Conservation (phyloP, 2,329 filamentous ascomycete genomes). For the Zelopaecilomyces penicillatus region DNA sequence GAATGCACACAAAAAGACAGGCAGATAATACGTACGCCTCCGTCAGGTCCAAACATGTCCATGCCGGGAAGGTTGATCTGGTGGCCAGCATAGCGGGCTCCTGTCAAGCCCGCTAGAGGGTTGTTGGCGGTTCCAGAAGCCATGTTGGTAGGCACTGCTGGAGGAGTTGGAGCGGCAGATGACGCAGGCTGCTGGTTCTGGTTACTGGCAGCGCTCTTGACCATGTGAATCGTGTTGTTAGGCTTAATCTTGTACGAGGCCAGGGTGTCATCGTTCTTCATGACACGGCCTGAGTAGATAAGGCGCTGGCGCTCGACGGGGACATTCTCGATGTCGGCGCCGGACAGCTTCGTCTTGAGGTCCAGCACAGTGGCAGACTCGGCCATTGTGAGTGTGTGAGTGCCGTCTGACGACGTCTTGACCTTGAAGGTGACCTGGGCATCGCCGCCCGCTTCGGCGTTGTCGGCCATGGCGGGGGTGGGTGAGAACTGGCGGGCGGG, state of each 20-base stretch:
- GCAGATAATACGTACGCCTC: conserved; percentile 59
- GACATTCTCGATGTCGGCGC: conserved; percentile 74
- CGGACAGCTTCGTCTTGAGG: conserved; percentile 81
- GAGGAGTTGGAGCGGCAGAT: conserved; percentile 32
- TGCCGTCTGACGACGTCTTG: conserved; percentile 88
- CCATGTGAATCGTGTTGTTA: conserved; percentile 90
- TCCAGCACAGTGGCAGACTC: conserved; percentile 70
- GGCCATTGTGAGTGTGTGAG: conserved; percentile 73
- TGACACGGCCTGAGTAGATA: conserved; percentile 93
- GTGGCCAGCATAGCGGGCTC: conserved; percentile 87
- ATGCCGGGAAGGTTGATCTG: conserved; percentile 72
- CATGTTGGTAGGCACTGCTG: conserved; percentile 61
- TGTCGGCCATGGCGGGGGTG: conserved; percentile 52
- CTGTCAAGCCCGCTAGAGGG: conserved; percentile 80
- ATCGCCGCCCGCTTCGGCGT: conserved; percentile 52
- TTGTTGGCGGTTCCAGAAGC: conserved; percentile 80
- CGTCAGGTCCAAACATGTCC: conserved; percentile 87
- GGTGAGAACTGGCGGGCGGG: not conserved
- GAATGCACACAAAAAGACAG: no score
- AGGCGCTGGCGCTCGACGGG: conserved; percentile 83
- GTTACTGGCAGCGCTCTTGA: conserved; percentile 93
- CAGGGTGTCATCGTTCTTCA: conserved; percentile 88
- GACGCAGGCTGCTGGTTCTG: conserved; percentile 36
- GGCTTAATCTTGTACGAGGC: conserved; percentile 89
- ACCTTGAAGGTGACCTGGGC: conserved; percentile 89